A percentile compares a stretch with the other conserved stretches of the same genome.
These are phyloP conservation scores for Penicillium sumatraense DNA, from an alignment of 2,329 filamentous ascomycete species.

Conservation along the genomic window DNA sequence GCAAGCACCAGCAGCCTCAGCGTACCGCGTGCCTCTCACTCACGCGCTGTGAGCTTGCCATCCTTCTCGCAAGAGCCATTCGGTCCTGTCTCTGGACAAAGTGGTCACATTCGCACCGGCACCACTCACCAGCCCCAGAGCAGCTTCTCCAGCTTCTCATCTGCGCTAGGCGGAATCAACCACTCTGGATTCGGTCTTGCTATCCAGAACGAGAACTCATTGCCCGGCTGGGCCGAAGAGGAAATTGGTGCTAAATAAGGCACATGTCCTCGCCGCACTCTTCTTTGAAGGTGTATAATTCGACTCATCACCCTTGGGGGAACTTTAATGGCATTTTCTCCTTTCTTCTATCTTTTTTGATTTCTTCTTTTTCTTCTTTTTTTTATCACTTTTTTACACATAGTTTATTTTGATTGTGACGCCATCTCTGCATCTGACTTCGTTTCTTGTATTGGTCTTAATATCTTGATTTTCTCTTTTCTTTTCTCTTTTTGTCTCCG, in stretches of 20 bases:
- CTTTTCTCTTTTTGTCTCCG: constrained; percentile 14
- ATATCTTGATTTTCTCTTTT: constrained; percentile 19
- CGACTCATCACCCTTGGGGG: constrained; percentile 24
- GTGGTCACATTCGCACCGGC: constrained; percentile 39
- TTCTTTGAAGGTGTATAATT: constrained; percentile 18
- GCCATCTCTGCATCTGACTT: constrained; percentile 28
- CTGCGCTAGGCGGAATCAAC: constrained; percentile 62
- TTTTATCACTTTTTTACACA: constrained; percentile 21
- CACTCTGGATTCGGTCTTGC: constrained; percentile 63
- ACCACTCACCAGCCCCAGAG: constrained; percentile 50
- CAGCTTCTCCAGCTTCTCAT: constrained; percentile 63
- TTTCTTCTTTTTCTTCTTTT: constrained; percentile 13
- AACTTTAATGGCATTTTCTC: constrained; percentile 24
- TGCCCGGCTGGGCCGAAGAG: constrained; percentile 68
- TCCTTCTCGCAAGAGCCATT: constrained; percentile 67
- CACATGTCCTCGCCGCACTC: constrained; percentile 3
- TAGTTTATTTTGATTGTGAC: constrained; percentile 24
- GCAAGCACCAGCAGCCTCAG: constrained; percentile 64
- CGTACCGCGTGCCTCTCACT: constrained; percentile 64
- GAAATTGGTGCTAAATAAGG: constrained; percentile 62
- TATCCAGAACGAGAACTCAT: constrained; percentile 60
- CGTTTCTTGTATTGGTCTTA: constrained; percentile 41
- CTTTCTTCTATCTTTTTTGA: constrained; percentile 12
- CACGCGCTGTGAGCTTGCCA: constrained; percentile 86
- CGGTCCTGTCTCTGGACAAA: constrained; percentile 45